These are phyloP conservation scores for Coniochaeta hoffmannii DNA, from an alignment of 2,329 filamentous ascomycete genomes.

Conservation along the genomic window DNA sequence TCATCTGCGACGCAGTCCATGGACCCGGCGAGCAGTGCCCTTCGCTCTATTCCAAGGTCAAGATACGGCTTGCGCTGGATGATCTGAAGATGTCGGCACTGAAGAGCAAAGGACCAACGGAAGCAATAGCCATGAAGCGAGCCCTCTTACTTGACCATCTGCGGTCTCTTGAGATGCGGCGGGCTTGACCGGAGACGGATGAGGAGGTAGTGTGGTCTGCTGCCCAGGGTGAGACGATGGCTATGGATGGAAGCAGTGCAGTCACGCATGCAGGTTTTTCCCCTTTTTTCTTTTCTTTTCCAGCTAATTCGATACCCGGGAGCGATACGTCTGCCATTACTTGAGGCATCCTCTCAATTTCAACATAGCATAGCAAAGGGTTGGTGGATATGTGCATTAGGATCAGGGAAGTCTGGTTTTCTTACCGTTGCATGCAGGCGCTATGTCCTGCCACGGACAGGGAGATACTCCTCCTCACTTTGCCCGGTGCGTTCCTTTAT, in stretches of 20 bases:
- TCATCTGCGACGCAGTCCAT: slow-evolving; percentile 57
- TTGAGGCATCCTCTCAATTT: background rate
- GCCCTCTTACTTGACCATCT: background rate
- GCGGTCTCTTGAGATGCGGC: background rate
- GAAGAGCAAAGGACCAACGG: background rate
- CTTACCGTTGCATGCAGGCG: background rate
- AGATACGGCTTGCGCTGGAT: slow-evolving; percentile 57
- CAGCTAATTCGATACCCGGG: background rate
- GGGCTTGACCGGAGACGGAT: background rate
- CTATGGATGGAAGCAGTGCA: background rate
- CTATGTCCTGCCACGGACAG: too few relatives aligned
- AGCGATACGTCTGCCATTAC: background rate
- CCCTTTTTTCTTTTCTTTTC: background rate
- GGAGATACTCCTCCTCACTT: background rate
- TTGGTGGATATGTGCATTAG: background rate
- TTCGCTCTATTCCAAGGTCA: slow-evolving; percentile 53
- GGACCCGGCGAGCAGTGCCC: slow-evolving; percentile 50
- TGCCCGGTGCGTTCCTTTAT: background rate
- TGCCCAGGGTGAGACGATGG: background rate
- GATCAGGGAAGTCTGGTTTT: background rate
- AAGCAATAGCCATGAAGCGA: background rate
- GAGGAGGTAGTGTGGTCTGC: too few relatives aligned
- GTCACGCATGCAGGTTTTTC: background rate
- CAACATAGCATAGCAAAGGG: background rate
- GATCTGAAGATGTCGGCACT: slow-evolving; percentile 38